Evolutionary conservation across 345 rosid genomes (phyloP).

Genomic region (Boechera stricta): DNA sequence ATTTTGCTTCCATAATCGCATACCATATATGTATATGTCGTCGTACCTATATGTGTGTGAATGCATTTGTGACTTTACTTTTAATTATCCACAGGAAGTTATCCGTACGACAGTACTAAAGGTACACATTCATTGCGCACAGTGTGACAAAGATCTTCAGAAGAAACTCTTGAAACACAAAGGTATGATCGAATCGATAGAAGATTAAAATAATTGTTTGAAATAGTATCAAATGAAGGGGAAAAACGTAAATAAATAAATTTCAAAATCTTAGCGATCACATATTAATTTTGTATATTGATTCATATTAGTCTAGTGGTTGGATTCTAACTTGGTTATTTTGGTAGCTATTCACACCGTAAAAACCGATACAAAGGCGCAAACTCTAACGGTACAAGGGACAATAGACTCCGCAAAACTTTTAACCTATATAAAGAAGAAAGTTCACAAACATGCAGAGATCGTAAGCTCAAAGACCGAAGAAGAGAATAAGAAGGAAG

Average conservation of each 20-base stretch:
- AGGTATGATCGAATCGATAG: constrained; percentile 48
- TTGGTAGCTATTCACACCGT: constrained; percentile 66
- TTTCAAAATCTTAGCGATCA: neutral
- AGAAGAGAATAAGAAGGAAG: constrained; percentile 42
- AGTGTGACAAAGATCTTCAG: constrained; percentile 72
- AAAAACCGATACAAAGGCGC: constrained; percentile 68
- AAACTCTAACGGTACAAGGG: constrained; percentile 74
- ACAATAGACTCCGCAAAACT: constrained; percentile 63
- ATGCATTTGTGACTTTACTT: neutral
- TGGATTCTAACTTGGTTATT: constrained; percentile 16
- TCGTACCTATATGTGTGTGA: neutral
- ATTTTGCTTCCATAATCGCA: neutral
- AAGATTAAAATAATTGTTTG: neutral
- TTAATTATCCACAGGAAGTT: constrained; percentile 46
- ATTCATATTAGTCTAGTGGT: neutral
- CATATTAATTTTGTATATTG: neutral
- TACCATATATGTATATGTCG: neutral
- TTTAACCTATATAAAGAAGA: constrained; percentile 53
- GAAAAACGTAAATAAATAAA: neutral
- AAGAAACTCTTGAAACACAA: constrained; percentile 59
- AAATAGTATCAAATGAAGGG: constrained; percentile 1
- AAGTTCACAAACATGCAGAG: constrained; percentile 75
- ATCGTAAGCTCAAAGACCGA: constrained; percentile 54
- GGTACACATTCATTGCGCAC: constrained; percentile 75
- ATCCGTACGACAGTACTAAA: constrained; percentile 57